Conservation (phyloP, 805 yeast genomes). For the Hanseniaspora lindneri region DNA sequence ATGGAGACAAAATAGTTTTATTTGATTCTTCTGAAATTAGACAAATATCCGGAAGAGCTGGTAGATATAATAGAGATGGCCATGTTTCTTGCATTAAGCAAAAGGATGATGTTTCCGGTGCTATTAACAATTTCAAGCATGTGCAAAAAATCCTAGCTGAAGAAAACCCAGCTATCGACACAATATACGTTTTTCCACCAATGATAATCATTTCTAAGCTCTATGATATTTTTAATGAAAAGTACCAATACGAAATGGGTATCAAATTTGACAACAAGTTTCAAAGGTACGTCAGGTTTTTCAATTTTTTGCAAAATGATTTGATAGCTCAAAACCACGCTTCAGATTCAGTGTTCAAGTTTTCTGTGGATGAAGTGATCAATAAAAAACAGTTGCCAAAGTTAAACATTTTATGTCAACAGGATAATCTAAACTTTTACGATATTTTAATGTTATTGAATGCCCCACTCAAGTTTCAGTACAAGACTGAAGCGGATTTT, state of each 20-base stretch:
- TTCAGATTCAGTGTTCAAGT: background rate
- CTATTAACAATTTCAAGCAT: constrained; percentile 33
- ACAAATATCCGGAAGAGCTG: constrained; percentile 96
- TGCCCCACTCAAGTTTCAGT: constrained; percentile 45
- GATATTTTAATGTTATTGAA: constrained; percentile 49
- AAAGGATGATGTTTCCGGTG: constrained; percentile 48
- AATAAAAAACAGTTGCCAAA: background rate
- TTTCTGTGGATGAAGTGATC: background rate
- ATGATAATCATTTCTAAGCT: constrained; percentile 55
- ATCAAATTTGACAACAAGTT: constrained; percentile 8
- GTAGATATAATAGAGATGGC: constrained; percentile 42
- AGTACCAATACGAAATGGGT: constrained; percentile 7
- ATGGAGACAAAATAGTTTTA: constrained; percentile 42
- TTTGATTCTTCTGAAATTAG: constrained; percentile 59
- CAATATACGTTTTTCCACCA: constrained; percentile 75
- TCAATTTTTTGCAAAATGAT: background rate
- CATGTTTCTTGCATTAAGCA: constrained; percentile 22
- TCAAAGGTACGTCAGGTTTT: constrained; percentile 17
- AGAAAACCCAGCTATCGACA: constrained; percentile 40
- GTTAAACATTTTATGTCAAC: background rate
- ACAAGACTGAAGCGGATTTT: constrained; percentile 32
- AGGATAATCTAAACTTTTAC: constrained; percentile 36
- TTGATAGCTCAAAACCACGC: background rate
- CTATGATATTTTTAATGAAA: constrained; percentile 28
- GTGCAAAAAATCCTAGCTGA: constrained; percentile 39